Base-by-base conservation (phyloP, 805 yeast species). In the Cephaloascus albidus region DNA sequence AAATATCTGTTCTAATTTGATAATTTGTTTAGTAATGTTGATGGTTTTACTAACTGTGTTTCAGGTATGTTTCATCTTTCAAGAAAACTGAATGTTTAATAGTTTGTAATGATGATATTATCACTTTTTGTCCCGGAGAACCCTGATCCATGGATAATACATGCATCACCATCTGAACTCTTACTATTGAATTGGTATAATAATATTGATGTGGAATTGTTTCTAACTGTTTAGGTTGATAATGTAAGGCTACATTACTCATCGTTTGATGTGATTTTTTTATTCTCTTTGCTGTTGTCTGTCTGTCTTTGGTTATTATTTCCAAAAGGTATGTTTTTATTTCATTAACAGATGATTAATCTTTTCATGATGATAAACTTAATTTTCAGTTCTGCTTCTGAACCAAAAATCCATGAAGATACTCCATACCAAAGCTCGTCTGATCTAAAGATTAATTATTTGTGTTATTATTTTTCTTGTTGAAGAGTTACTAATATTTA, bases 351-450 rank as follows among this genome's bases (percentile, higher is more conserved):
- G 16, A n/a, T 33, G 30, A 20, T 33, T 31, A 30, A 39, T n/a
- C 36, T 51, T 64, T 51, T 50, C 45, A 66, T 79, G 88, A 81
- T 81, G 88, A 81, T 61, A 74, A 63, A 64, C 61, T 51, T 55
- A 54, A 50, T 52, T 59, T 73, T 84, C 96, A 86, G 96, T 86
- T 86, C 96, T 86, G 96, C 96, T 86, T 86, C 96, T 86, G 96
- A 86, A 72, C 74, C 75, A 70, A 61, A 59, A 49, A 44, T 48
- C 59, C 55, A 67, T 77, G 94, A 84, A 84, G 93, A 85, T 73
- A 82, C 72, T 74, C 66, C 57, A 55, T 23, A 23, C 28, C 28
- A 23, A 23, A 23, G 28, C 28, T 23, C 28, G 6, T 23, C 28
- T 23, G 28, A 23, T 23, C n/a, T n/a, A n/a, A n/a, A n/a, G n/a